Evolutionary conservation across 1,139 yeast species (phyloP).

Genomic region (Hanseniaspora sp.): DNA sequence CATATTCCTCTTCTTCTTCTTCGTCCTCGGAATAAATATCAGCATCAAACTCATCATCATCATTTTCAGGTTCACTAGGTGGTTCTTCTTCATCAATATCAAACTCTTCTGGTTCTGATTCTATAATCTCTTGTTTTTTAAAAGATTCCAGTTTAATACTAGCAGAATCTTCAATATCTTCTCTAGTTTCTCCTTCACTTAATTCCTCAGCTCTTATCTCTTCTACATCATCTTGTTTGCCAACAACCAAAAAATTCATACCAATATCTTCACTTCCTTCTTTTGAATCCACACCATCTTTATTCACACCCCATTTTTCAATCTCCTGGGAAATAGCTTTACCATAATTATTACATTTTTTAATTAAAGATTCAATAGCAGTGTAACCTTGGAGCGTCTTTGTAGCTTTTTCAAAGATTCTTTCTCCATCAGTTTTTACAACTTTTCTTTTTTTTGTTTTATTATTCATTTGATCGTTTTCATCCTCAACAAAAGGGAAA

Average conservation of each 20-base stretch:
- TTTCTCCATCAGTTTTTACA: slow-evolving; percentile 57
- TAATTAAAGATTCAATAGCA: slow-evolving; percentile 84
- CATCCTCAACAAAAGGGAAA: slow-evolving; percentile 32
- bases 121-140: not conserved
- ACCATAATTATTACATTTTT: slow-evolving; percentile 73
- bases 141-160: not conserved
- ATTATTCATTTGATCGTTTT: slow-evolving; percentile 21
- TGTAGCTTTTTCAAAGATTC: slow-evolving; percentile 59
- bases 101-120: slow-evolving; percentile 18
- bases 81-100: slow-evolving; percentile 8
- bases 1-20: slow-evolving; percentile 31
- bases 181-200: slow-evolving; percentile 23
- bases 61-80: slow-evolving; percentile 19
- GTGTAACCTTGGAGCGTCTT: slow-evolving; percentile 73
- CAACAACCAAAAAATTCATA: slow-evolving; percentile 28
- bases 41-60: slow-evolving; percentile 26
- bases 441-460: slow-evolving; percentile 21
- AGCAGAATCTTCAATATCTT: slow-evolving; percentile 20
- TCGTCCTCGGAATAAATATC: slow-evolving; percentile 30
- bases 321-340: slow-evolving; percentile 59
- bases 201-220: slow-evolving; percentile 30
- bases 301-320: slow-evolving; percentile 73
- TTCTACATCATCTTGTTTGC: slow-evolving; percentile 20
- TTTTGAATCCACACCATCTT: slow-evolving; percentile 50
- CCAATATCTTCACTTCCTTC: slow-evolving; percentile 31